These are phyloP conservation scores for Pythium aphanidermatum DNA, from an alignment of 352 stramenopile genomes.

Conservation along the genomic window DNA sequence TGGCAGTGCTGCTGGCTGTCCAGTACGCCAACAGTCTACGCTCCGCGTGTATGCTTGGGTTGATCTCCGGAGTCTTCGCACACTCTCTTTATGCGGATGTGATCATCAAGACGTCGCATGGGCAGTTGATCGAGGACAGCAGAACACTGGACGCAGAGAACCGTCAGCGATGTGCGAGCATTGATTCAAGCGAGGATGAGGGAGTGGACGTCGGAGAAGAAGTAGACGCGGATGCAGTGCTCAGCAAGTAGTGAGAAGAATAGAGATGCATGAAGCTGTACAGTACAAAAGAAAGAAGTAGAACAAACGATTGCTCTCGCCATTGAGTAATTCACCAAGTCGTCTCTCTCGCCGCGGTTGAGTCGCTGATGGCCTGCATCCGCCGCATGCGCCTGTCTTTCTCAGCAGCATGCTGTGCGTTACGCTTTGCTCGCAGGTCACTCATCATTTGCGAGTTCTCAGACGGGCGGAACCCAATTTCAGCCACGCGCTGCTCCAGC, in stretches of 20 bases:
- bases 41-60: slow-evolving; percentile 46
- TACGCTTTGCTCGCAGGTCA: slow-evolving; percentile 57
- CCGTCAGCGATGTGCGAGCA: too few relatives aligned
- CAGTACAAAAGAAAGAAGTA: not conserved
- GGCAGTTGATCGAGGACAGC: too few relatives aligned
- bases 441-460: slow-evolving; percentile 86
- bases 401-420: slow-evolving; percentile 57
- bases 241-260: too few relatives aligned
- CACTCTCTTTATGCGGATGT: slow-evolving; percentile 73
- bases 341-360: slow-evolving; percentile 18
- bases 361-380: slow-evolving; percentile 33
- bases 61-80: slow-evolving; percentile 58
- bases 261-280: not conserved
- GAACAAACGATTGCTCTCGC: not conserved
- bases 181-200: not conserved
- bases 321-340: not conserved
- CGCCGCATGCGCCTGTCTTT: slow-evolving; percentile 54
- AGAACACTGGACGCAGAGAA: too few relatives aligned
- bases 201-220: slow-evolving; percentile 3
- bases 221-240: too few relatives aligned
- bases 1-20: slow-evolving; percentile 51
- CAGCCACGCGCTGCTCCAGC: slow-evolving; percentile 41
- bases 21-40: slow-evolving; percentile 56
- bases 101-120: slow-evolving; percentile 23
- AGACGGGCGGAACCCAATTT: slow-evolving; percentile 58